These are phyloP conservation scores for Xanthoconium stramineum DNA, from an alignment of 768 basidiomycete genomes.

Conservation along the genomic window DNA sequence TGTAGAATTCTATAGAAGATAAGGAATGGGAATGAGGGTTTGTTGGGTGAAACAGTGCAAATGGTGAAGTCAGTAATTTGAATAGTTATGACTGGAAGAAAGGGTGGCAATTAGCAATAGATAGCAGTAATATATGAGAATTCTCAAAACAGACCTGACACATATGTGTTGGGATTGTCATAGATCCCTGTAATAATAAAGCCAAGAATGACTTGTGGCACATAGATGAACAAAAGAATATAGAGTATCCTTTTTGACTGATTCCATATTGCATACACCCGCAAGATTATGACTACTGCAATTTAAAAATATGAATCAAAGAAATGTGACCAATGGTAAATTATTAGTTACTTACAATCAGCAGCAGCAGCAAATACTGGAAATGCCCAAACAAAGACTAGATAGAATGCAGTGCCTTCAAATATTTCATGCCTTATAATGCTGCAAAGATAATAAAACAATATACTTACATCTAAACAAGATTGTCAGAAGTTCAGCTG, in stretches of 20 bases:
- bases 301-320: background rate
- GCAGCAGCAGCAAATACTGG: background rate
- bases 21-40: too few species aligned
- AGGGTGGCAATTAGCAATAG: too few species aligned
- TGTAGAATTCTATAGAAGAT: too few species aligned
- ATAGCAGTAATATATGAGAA: too few species aligned
- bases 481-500: too few species aligned
- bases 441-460: background rate
- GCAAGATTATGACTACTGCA: background rate
- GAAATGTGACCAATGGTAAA: too few species aligned
- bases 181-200: background rate
- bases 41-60: too few species aligned
- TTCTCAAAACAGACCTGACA: background rate
- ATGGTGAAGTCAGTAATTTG: too few species aligned
- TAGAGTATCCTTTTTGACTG: background rate
- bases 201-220: background rate
- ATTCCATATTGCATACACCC: background rate
- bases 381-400: background rate
- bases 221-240: background rate
- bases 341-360: background rate
- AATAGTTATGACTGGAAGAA: too few species aligned
- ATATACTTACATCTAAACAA: slow-evolving; percentile 4
- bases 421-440: background rate
- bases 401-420: background rate
- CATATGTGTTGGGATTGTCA: background rate